Percentiles rank a stretch among this genome's conserved stretches.
These are phyloP conservation scores for Xerocomellus amylosporus DNA, from an alignment of 768 basidiomycete species.

Conservation along the genomic window DNA sequence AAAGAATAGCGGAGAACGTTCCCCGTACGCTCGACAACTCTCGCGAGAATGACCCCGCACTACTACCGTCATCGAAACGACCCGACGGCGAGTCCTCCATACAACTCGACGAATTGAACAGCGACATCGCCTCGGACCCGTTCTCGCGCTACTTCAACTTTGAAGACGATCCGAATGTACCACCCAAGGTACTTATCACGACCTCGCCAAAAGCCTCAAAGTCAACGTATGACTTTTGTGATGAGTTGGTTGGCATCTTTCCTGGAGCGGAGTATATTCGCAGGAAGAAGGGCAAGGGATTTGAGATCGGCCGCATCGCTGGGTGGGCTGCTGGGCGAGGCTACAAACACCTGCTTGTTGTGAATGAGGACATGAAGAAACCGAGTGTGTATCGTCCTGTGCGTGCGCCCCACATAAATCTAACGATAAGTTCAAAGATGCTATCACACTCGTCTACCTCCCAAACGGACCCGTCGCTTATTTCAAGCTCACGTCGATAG, in stretches of 20 bases:
- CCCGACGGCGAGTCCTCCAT: conserved; percentile 33
- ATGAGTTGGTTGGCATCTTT: conserved; percentile 84
- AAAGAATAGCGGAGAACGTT: conserved; percentile 80
- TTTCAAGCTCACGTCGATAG: conserved; percentile 89
- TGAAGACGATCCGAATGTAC: conserved; percentile 61
- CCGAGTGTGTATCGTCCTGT: conserved; percentile 62
- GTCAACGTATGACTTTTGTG: conserved; percentile 87
- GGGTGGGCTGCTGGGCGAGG: conserved; percentile 90
- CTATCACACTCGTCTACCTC: conserved; percentile 86
- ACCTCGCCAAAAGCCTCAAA: conserved; percentile 89
- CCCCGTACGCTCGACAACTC: conserved; percentile 93
- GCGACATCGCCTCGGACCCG: conserved; percentile 70
- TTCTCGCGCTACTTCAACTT: conserved; percentile 77
- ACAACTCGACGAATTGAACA: conserved; percentile 56
- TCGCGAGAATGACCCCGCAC: conserved; percentile 70
- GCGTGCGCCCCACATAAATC: background rate
- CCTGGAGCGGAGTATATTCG: conserved; percentile 90
- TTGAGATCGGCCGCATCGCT: conserved; percentile 87
- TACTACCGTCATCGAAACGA: conserved; percentile 33
- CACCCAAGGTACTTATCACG: conserved; percentile 87
- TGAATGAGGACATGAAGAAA: conserved; percentile 94
- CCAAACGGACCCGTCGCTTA: conserved; percentile 93
- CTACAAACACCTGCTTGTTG: conserved; percentile 85
- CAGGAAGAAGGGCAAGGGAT: conserved; percentile 85
- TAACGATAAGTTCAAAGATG: conserved; percentile 52